These are phyloP conservation scores for Backusella macrospora DNA, from an alignment of 192 early-diverging fungal species.

Conservation along the genomic window DNA sequence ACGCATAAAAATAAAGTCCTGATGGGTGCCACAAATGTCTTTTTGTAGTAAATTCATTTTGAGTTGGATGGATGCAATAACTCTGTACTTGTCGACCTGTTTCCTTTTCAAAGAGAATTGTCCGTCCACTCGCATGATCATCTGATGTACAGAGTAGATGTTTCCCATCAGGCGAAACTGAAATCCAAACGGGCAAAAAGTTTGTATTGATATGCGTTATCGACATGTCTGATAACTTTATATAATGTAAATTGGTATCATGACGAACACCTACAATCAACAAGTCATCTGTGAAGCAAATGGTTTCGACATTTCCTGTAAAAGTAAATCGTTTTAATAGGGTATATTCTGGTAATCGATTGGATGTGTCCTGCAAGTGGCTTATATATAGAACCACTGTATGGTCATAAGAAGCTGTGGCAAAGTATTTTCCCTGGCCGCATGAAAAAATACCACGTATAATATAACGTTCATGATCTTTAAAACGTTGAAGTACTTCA, in stretches of 20 bases:
- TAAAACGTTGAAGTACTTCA: constrained; percentile 55
- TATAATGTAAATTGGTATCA: constrained; percentile 74
- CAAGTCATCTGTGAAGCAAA: constrained; percentile 55
- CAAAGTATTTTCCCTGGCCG: constrained; percentile 53
- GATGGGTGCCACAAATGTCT: constrained; percentile 60
- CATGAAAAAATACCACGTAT: constrained; percentile 60
- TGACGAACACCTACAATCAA: constrained; percentile 67
- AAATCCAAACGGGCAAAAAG: constrained; percentile 74
- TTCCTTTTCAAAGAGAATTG: constrained; percentile 59
- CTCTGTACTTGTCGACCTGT: constrained; percentile 55
- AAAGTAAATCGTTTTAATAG: constrained; percentile 32
- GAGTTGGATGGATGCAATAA: constrained; percentile 56
- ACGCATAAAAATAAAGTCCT: constrained; percentile 67
- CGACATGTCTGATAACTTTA: constrained; percentile 49
- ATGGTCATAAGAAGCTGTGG: constrained; percentile 75
- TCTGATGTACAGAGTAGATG: constrained; percentile 74
- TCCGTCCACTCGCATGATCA: constrained; percentile 58
- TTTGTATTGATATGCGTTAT: constrained; percentile 69
- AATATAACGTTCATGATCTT: constrained; percentile 76
- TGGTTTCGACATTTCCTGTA: constrained; percentile 63
- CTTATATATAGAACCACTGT: constrained; percentile 62
- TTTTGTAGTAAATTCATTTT: constrained; percentile 63
- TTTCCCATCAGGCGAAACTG: constrained; percentile 54
- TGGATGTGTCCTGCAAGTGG: constrained; percentile 16
- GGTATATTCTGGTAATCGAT: constrained; percentile 17